Evolutionary conservation across 305 asterid genomes (phyloP).

Genomic region (Solanum chacoense): DNA sequence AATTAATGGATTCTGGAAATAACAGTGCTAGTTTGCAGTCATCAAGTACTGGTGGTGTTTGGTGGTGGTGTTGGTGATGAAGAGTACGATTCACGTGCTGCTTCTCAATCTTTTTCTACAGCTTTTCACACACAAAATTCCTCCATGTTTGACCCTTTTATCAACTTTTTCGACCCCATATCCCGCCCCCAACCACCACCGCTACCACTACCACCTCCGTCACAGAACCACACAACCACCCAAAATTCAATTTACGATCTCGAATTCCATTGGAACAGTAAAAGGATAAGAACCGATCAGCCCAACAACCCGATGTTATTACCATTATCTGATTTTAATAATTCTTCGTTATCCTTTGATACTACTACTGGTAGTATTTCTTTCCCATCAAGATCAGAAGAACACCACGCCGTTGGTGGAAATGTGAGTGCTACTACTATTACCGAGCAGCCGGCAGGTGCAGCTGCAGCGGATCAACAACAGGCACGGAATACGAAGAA

Average conservation of each 20-base stretch:
- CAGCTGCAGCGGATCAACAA: not conserved
- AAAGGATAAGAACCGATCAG: conserved; percentile 25
- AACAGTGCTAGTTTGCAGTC: conserved; percentile 64
- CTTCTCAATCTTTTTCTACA: conserved; percentile 21
- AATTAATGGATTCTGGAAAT: conserved; percentile 50
- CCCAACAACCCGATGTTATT: conserved; percentile 4
- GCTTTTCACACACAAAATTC: conserved; percentile 17
- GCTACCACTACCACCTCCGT: not conserved
- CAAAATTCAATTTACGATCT: conserved; percentile 15
- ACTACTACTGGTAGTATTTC: not conserved
- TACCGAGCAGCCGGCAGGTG: not conserved
- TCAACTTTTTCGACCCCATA: conserved; percentile 22
- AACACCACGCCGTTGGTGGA: not conserved
- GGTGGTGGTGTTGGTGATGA: conserved; percentile 27
- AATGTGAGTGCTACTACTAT: not conserved
- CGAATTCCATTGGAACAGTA: conserved; percentile 20
- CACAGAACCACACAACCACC: not conserved
- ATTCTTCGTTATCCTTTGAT: not conserved
- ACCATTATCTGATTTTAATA: not conserved
- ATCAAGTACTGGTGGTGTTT: conserved; percentile 50
- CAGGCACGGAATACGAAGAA: conserved; percentile 50
- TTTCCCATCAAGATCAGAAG: not conserved
- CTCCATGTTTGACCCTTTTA: conserved; percentile 28
- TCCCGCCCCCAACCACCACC: not conserved
- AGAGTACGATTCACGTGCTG: conserved; percentile 61